Evolutionary conservation across 176 grass and related monocot genomes (phyloP).

Genomic region (Stipa capillata): DNA sequence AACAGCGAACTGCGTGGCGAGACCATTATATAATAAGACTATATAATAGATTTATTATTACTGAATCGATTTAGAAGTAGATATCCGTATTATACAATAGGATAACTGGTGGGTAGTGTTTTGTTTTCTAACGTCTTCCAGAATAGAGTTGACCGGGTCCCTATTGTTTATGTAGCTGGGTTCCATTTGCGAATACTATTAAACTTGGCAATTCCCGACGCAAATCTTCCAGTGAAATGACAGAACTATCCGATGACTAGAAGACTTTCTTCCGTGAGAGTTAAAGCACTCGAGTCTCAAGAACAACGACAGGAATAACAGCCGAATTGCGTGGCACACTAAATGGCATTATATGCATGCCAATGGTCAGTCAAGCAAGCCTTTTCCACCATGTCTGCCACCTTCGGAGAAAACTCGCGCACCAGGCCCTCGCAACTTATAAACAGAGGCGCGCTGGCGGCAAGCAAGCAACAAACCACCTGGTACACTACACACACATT

Average conservation of each 20-base stretch:
- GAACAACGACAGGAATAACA: not conserved
- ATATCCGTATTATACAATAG: no score
- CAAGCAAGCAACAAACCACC: not conserved
- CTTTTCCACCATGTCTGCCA: not conserved
- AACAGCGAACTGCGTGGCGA: no score
- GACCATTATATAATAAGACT: no score
- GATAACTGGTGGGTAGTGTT: no score
- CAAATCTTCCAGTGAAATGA: not conserved
- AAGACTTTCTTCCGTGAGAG: not conserved
- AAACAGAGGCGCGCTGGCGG: not conserved
- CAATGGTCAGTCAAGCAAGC: not conserved
- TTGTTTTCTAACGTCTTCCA: no score
- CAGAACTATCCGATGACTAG: not conserved
- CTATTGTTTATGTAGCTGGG: not conserved
- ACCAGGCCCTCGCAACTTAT: not conserved
- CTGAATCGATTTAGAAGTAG: no score
- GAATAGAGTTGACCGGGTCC: not conserved
- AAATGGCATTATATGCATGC: not conserved
- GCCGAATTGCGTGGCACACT: not conserved
- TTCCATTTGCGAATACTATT: not conserved
- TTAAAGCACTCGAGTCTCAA: not conserved
- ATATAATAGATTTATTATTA: no score
- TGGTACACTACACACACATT: not conserved
- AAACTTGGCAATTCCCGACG: not conserved
- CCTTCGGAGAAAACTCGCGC: no score